Percentiles rank a stretch among this genome's conserved stretches.
phyloP scores from a whole-genome alignment of 768 basidiomycete species.

The Gelatoporia subvermispora region DNA sequence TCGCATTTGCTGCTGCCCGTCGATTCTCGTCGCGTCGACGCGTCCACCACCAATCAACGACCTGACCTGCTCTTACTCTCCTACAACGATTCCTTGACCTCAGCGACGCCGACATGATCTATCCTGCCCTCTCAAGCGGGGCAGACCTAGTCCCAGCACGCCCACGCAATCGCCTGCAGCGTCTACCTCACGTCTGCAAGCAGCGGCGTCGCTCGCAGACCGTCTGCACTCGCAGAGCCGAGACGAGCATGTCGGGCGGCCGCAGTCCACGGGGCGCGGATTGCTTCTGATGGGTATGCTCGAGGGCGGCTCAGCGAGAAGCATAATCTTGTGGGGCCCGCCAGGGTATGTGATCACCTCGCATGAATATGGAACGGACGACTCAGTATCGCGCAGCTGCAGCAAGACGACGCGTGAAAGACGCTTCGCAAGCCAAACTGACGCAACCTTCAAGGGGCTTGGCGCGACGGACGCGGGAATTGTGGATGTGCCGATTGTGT shows the following conservation, averaged over 20 bases:
- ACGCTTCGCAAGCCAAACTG: conserved; percentile 54
- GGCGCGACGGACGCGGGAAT: conserved; percentile 69
- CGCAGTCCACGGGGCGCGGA: conserved; percentile 50
- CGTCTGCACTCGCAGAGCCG: conserved; percentile 60
- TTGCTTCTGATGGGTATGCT: conserved; percentile 52
- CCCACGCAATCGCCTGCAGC: conserved; percentile 9
- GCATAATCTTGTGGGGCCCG: conserved; percentile 71
- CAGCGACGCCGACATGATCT: neutral
- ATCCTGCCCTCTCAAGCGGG: conserved; percentile 10
- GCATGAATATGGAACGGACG: neutral
- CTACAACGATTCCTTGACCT: neutral
- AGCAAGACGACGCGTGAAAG: conserved; percentile 77
- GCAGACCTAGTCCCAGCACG: conserved; percentile 1
- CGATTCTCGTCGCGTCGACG: too few species aligned
- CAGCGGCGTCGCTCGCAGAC: conserved; percentile 62
- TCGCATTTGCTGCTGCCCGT: neutral
- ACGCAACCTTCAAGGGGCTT: conserved; percentile 68
- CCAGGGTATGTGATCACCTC: conserved; percentile 44
- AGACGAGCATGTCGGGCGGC: conserved; percentile 69
- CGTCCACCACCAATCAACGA: conserved; percentile 19
- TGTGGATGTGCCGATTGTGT: conserved; percentile 65
- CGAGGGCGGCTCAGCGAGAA: conserved; percentile 46
- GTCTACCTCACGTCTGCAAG: conserved; percentile 14
- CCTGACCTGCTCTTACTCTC: conserved; percentile 15
- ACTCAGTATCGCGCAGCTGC: conserved; percentile 37